phyloP scores from a whole-genome alignment of 331 rosid genomes.

The Cydonia oblonga region DNA sequence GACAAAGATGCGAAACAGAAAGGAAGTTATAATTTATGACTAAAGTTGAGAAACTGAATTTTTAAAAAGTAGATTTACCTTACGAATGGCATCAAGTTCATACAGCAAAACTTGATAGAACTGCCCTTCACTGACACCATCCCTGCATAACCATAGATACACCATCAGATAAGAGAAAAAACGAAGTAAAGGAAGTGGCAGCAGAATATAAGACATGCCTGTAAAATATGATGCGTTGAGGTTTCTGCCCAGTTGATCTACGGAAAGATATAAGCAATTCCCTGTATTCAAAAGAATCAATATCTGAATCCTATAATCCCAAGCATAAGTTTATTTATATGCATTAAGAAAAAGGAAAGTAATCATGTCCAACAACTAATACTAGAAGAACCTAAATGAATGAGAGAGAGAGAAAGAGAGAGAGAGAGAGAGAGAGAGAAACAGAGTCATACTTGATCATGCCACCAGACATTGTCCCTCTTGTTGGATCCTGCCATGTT shows the following conservation, averaged over 20 bases:
- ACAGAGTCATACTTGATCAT: conserved; percentile 67
- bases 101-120: conserved; percentile 84
- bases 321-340: neutral
- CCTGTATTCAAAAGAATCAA: conserved; percentile 27
- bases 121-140: conserved; percentile 96
- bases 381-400: neutral
- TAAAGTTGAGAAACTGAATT: neutral
- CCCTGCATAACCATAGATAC: conserved; percentile 39
- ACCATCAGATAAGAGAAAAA: neutral
- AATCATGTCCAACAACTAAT: neutral
- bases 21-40: neutral
- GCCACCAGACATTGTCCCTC: conserved; percentile 78
- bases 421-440: conserved; percentile 1
- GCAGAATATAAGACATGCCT: conserved; percentile 24
- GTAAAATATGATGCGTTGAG: conserved; percentile 87
- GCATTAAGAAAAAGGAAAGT: neutral
- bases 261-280: conserved; percentile 94
- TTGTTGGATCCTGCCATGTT: conserved; percentile 87
- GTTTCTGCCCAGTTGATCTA: conserved; percentile 95
- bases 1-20: neutral
- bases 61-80: conserved; percentile 24
- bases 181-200: neutral
- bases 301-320: neutral
- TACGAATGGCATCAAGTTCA: conserved; percentile 93
- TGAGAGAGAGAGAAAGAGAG: neutral